Conservation (phyloP, 2,329 filamentous ascomycete species). For the Massarina eburnea region DNA sequence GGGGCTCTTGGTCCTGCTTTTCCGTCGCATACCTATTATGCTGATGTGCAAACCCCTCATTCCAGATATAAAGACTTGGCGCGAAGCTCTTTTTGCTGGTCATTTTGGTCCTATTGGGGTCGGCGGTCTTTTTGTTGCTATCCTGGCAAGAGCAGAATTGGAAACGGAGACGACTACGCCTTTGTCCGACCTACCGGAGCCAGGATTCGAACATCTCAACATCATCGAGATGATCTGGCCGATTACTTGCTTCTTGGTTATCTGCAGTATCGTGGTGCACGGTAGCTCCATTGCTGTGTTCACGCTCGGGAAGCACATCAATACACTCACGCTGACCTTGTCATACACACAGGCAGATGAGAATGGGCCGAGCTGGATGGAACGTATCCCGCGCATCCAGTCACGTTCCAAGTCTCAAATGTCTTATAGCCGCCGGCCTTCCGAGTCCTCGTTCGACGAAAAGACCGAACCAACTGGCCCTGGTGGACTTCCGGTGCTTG, state of each 20-base stretch:
- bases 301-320: slow-evolving; percentile 96
- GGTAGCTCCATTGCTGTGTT: slow-evolving; percentile 98
- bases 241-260: slow-evolving; percentile 89
- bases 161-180: slow-evolving; percentile 78
- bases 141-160: slow-evolving; percentile 88
- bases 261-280: slow-evolving; percentile 91
- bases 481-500: slow-evolving; percentile 71
- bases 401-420: slow-evolving; percentile 81
- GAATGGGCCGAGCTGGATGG: slow-evolving; percentile 92
- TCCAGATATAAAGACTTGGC: slow-evolving; percentile 97
- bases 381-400: slow-evolving; percentile 77
- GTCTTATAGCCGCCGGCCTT: slow-evolving; percentile 65
- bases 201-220: slow-evolving; percentile 62
- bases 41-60: slow-evolving; percentile 86
- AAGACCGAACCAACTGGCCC: slow-evolving; percentile 62
- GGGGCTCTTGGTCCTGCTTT: slow-evolving; percentile 89
- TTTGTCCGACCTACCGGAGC: slow-evolving; percentile 61
- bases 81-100: slow-evolving; percentile 92
- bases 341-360: slow-evolving; percentile 92
- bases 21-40: slow-evolving; percentile 96
- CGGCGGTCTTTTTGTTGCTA: slow-evolving; percentile 92
- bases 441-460: slow-evolving; percentile 60
- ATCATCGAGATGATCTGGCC: slow-evolving; percentile 92
- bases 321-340: slow-evolving; percentile 91
- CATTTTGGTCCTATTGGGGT: slow-evolving; percentile 98